Evolutionary conservation across 768 basidiomycete species (phyloP), one percentile per base, ranked within the genome.

Genomic region (Lactarius indigo): DNA sequence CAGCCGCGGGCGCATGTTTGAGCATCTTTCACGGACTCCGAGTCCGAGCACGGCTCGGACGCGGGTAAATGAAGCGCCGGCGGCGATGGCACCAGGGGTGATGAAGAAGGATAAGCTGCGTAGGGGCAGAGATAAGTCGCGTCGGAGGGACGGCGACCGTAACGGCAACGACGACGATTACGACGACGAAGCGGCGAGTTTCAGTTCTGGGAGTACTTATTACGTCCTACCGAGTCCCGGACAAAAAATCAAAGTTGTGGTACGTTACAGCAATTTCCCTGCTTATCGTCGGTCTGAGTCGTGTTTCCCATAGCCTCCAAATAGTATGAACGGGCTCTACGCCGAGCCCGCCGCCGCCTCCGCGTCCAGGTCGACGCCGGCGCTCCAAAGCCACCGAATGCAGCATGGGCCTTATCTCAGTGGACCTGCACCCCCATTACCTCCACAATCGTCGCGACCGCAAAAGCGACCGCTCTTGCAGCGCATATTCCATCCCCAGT

Each of bases 191-290:
- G 72, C 56, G 1, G 79, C 74, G 37, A 88, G 84, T 72, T 75
- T 81, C 17, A 83, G 83, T 42, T 88, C 88, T 5, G 87, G 84
- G 26, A 85, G 87, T 73, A 91, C 89, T 3, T 91, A 90, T 78
- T 91, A 90, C 73, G 84, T 90, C 69, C 81, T 89, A 47, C 88
- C 88, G 4, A 80, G 83, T 13, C 83, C 84, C 13, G 87, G 87
- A n/a, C 88, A 89, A 73, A 91, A 90, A 71, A 83, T 90, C 64
- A 88, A 87, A 74, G 82, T 89, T 68, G 81, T 91, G 72, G 90
- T 90, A 77, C 81, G 90, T 83, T n/a, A 57, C 65, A 72, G n/a
- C 15, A 33, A 7, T 26, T 44, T 37, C 33, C 58, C 54, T 20
- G 30, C 18, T 20, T 55, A 23, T 56, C 20, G n/a, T 56, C 28